Conservation (phyloP, 192 early-diverging fungal species). For the Coemansia sp. region DNA sequence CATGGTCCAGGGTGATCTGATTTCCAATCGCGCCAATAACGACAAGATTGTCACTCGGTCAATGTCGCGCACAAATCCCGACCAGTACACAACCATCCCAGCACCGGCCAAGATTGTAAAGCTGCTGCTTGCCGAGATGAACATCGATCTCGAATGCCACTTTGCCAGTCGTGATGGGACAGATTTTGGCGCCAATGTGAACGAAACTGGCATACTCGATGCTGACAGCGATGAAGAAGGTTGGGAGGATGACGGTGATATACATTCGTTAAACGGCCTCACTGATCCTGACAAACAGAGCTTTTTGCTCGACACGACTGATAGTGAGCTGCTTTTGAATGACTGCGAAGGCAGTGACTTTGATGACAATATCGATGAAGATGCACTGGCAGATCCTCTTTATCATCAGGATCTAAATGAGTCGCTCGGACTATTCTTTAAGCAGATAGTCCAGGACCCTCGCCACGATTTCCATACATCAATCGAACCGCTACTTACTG, state of each 20-base stretch:
- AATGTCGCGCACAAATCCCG: constrained; percentile 56
- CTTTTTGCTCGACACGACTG: constrained; percentile 21
- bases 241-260: constrained; percentile 59
- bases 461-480: constrained; percentile 15
- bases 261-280: constrained; percentile 9
- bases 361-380: constrained; percentile 43
- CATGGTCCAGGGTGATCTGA: constrained; percentile 79
- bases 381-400: constrained; percentile 43
- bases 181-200: constrained; percentile 55
- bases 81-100: constrained; percentile 75
- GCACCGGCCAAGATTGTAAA: constrained; percentile 84
- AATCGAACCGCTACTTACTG: constrained; percentile 34
- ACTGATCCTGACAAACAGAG: constrained; percentile 21
- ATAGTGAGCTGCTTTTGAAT: constrained; percentile 2
- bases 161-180: constrained; percentile 59
- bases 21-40: constrained; percentile 45
- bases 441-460: constrained; percentile 18
- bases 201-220: constrained; percentile 59
- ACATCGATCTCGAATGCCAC: constrained; percentile 63
- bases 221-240: constrained; percentile 52
- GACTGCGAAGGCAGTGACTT: constrained; percentile 25
- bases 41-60: constrained; percentile 63
- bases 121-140: constrained; percentile 77
- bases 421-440: constrained; percentile 32
- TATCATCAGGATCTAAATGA: constrained; percentile 52